Percentiles rank a stretch among this genome's conserved stretches.
Evolutionary conservation across 2,329 filamentous ascomycete species (phyloP).

Genomic region (Aspergillus sp.): DNA sequence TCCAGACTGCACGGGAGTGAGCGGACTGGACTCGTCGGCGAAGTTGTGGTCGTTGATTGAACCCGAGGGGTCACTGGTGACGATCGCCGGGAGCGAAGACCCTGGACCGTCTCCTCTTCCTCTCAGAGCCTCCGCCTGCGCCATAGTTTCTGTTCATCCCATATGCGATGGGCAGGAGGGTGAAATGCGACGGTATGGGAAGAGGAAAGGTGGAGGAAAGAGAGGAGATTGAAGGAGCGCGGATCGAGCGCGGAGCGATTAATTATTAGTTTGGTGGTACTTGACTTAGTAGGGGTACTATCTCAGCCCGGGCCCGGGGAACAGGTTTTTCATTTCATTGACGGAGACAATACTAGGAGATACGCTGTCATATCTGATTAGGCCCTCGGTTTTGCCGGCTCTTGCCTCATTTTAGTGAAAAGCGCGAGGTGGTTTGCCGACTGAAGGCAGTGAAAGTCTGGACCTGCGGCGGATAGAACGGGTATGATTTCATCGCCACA

Average conservation of each 20-base stretch:
- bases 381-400: background rate
- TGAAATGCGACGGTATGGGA: background rate
- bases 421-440: background rate
- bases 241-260: conserved; percentile 8
- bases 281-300: background rate
- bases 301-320: background rate
- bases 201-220: background rate
- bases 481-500: conserved; percentile 6
- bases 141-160: conserved; percentile 24
- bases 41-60: conserved; percentile 15
- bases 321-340: background rate
- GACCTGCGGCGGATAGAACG: background rate
- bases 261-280: conserved; percentile 9
- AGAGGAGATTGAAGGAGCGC: conserved; percentile 3
- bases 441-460: background rate
- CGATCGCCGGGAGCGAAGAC: conserved; percentile 24
- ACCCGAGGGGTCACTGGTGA: conserved; percentile 23
- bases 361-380: background rate
- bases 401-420: conserved; percentile 5
- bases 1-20: conserved; percentile 10
- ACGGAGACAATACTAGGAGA: background rate
- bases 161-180: background rate
- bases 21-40: conserved; percentile 12
- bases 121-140: conserved; percentile 35
- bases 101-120: conserved; percentile 22